These are phyloP conservation scores for Ophiognomonia clavigignenti-juglandacearum DNA, from an alignment of 2,329 filamentous ascomycete genomes.

Conservation along the genomic window DNA sequence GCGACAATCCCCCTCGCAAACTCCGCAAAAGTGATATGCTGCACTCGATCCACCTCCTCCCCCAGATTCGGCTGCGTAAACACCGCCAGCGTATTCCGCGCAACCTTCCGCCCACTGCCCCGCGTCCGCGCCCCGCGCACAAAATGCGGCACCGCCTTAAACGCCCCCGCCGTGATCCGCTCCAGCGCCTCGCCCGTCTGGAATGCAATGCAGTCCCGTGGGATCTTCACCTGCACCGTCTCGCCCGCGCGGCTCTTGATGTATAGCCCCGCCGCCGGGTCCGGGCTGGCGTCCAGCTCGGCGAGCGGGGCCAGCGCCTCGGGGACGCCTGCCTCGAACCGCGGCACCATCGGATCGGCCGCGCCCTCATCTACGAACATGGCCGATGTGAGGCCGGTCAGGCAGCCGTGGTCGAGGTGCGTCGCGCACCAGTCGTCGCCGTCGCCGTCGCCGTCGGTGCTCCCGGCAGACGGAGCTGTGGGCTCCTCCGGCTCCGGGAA, in stretches of 20 bases:
- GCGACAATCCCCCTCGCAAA: slow-evolving; percentile 62
- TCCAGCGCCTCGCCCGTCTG: slow-evolving; percentile 93
- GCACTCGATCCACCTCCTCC: slow-evolving; percentile 67
- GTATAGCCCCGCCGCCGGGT: slow-evolving; percentile 84
- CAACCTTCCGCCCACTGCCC: slow-evolving; percentile 47
- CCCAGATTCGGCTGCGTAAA: slow-evolving; percentile 95
- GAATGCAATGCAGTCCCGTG: slow-evolving; percentile 86
- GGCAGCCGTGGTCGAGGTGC: slow-evolving; percentile 85
- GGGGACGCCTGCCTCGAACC: slow-evolving; percentile 30
- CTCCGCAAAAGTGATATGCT: slow-evolving; percentile 66
- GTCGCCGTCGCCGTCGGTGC: slow-evolving; percentile 36
- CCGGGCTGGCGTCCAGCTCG: slow-evolving; percentile 73
- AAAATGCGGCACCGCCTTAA: slow-evolving; percentile 94
- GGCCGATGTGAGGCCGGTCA: slow-evolving; percentile 88
- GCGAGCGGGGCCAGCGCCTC: slow-evolving; percentile 45
- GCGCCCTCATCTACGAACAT: slow-evolving; percentile 86
- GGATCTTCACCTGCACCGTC: slow-evolving; percentile 88
- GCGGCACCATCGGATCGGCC: slow-evolving; percentile 25
- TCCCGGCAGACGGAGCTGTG: no score
- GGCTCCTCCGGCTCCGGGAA: slow-evolving; percentile 63
- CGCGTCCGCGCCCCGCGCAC: slow-evolving; percentile 70
- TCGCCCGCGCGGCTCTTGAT: slow-evolving; percentile 80
- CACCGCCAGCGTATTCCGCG: slow-evolving; percentile 85
- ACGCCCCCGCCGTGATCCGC: slow-evolving; percentile 82
- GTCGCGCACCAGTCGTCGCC: slow-evolving; percentile 95